A percentile compares a stretch with the other conserved stretches of the same genome.
phyloP scores from a whole-genome alignment of 805 yeast genomes.

The Candida nemodendra region DNA sequence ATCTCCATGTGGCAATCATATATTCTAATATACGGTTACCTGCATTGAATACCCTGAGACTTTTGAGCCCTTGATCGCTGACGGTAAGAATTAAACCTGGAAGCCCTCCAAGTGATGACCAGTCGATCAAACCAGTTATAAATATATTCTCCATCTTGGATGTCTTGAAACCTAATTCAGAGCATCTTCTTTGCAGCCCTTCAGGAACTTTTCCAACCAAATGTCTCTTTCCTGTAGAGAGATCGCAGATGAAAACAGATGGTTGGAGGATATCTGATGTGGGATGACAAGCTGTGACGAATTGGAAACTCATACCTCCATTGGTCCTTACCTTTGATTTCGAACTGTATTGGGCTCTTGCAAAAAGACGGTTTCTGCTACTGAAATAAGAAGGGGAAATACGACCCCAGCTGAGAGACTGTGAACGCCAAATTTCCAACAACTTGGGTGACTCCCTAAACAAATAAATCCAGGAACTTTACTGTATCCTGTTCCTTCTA shows the following conservation, averaged over 20 bases:
- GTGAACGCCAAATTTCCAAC: no score
- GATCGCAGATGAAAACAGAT: slow-evolving; percentile 46
- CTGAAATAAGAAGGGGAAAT: no score
- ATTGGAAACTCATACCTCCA: slow-evolving; percentile 40
- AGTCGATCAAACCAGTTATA: slow-evolving; percentile 71
- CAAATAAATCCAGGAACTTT: no score
- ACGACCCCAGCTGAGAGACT: no score
- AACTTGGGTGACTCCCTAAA: no score
- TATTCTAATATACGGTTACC: slow-evolving; percentile 44
- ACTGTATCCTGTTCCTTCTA: no score
- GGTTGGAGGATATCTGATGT: slow-evolving; percentile 62
- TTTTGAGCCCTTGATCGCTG: slow-evolving; percentile 70
- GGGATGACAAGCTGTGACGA: slow-evolving; percentile 57
- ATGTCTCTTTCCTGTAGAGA: slow-evolving; percentile 52
- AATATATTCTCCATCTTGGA: slow-evolving; percentile 64
- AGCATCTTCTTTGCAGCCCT: slow-evolving; percentile 77
- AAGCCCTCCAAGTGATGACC: slow-evolving; percentile 85
- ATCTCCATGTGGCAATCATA: slow-evolving; percentile 78
- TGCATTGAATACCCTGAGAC: slow-evolving; percentile 56
- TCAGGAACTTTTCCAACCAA: slow-evolving; percentile 81
- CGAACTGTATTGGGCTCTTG: no score
- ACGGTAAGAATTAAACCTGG: slow-evolving; percentile 86
- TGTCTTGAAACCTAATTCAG: slow-evolving; percentile 56
- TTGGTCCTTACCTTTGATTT: not conserved
- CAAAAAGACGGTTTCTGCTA: no score